Evolutionary conservation across 106 monocot genomes (phyloP), one percentile per base, ranked within the genome.

Genomic region (Dendrobium chrysotoxum): DNA sequence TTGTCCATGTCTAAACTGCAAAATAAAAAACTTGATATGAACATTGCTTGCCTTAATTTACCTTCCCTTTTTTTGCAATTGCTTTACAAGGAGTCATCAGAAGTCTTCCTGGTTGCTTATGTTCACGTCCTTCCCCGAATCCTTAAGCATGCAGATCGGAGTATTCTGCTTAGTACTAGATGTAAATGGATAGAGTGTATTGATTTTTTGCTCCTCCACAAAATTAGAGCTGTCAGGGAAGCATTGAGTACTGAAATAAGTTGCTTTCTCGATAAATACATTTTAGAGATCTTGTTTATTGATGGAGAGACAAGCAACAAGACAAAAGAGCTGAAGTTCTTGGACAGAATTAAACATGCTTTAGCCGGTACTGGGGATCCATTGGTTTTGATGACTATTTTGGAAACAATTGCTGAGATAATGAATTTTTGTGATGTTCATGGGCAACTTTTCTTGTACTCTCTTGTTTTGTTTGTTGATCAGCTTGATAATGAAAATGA

Each of bases 381-480:
- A 3, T 87, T 93, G 40, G 80, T 91, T 17, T 79, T 91, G 78
- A 88, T 86, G 72, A 95, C 95, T 72, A 85, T 99, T 80, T 55
- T 99, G 47, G 85, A 93, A 76, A 83, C 91, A 35, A 81, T 80
- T 79, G 86, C 89, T 80, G 86, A 71, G 80, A 85, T 99, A 70
- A 91, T 99, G 93, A 91, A 87, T 55, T 73, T 75, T 77, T 78
- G 80, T 82, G 91, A 88, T 64, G 75, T 89, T 74, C 80, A 76
- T 85, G 82, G 79, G 41, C 77, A 82, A 35, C 75, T 93, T 80
- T 99, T 95, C 81, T 81, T 86, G 47, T 71, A 86, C 66, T 89
- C 85, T 7, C 86, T 99, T 78, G 85, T 91, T 78, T 86, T 99
- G 77, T 81, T 99, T 72, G 84, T 95, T 40, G 92, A 88, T 84